Evolutionary conservation across 2,329 filamentous ascomycete species (phyloP).

Genomic region (Curvularia eragrostidis): DNA sequence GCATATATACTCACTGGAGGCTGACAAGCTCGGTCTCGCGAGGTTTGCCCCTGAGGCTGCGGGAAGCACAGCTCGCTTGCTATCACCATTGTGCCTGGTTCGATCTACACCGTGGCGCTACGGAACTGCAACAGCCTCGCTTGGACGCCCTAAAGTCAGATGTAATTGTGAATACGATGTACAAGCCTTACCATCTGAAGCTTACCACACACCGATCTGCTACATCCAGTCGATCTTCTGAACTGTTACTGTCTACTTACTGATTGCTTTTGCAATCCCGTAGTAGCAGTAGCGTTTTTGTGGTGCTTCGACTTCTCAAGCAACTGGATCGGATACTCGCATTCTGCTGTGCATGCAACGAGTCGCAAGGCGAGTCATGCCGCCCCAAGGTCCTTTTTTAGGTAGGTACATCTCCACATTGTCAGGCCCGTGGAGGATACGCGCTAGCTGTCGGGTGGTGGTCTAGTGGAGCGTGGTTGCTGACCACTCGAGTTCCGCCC

Average conservation of each 20-base stretch:
- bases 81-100: conserved; percentile 2
- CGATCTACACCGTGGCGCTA: conserved; percentile 5
- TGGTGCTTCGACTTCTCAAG: neutral
- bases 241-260: neutral
- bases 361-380: neutral
- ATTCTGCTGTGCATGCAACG: conserved; percentile 5
- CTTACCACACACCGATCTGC: neutral
- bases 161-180: conserved; percentile 6
- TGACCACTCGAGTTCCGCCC: neutral
- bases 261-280: neutral
- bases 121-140: conserved; percentile 6
- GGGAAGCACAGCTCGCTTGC: conserved; percentile 14
- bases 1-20: conserved; percentile 21
- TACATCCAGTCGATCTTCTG: neutral
- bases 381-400: neutral
- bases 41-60: conserved; percentile 21
- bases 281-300: no score
- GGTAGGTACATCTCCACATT: conserved; percentile 2
- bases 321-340: neutral
- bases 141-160: neutral
- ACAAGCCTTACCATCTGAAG: conserved; percentile 2
- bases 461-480: neutral
- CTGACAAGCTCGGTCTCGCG: neutral
- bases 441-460: neutral
- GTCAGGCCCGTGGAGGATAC: conserved; percentile 1